These are phyloP conservation scores for Allium sativum DNA, from an alignment of 106 monocot species.

Conservation along the genomic window DNA sequence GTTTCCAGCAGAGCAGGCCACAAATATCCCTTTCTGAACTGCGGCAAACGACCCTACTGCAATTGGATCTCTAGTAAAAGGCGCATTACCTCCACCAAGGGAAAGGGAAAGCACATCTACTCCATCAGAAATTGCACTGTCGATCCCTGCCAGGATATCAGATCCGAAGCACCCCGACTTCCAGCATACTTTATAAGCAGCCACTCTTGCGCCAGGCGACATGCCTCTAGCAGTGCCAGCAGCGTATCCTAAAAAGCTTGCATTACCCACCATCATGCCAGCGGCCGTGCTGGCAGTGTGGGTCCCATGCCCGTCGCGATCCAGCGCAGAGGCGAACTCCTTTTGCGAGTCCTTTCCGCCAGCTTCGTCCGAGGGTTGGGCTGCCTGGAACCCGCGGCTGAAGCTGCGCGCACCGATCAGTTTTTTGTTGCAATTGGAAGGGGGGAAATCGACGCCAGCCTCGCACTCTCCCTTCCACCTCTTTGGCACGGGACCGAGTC, in stretches of 20 bases:
- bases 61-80: slow-evolving; percentile 37
- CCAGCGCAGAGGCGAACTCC: slow-evolving; percentile 23
- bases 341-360: background rate
- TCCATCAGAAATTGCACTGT: slow-evolving; percentile 43
- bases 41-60: slow-evolving; percentile 50
- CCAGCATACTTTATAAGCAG: slow-evolving; percentile 68
- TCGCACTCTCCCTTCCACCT: slow-evolving; percentile 39
- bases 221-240: slow-evolving; percentile 20
- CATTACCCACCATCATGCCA: slow-evolving; percentile 15
- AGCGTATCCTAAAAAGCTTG: slow-evolving; percentile 40
- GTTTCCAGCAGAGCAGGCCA: slow-evolving; percentile 59
- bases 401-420: slow-evolving; percentile 59
- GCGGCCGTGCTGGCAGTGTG: slow-evolving; percentile 33
- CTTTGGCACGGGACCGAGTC: slow-evolving; percentile 21
- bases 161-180: slow-evolving; percentile 43
- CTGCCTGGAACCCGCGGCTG: slow-evolving; percentile 29
- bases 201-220: slow-evolving; percentile 30
- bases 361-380: background rate
- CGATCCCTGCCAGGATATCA: slow-evolving; percentile 64
- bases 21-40: slow-evolving; percentile 37
- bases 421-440: slow-evolving; percentile 41
- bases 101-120: slow-evolving; percentile 64
- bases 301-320: slow-evolving; percentile 38
- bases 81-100: slow-evolving; percentile 45
- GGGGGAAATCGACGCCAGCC: slow-evolving; percentile 29